Percentiles rank a stretch among this genome's conserved stretches.
Evolutionary conservation across 2,329 filamentous ascomycete genomes (phyloP).

Genomic region (Monilinia aucupariae): DNA sequence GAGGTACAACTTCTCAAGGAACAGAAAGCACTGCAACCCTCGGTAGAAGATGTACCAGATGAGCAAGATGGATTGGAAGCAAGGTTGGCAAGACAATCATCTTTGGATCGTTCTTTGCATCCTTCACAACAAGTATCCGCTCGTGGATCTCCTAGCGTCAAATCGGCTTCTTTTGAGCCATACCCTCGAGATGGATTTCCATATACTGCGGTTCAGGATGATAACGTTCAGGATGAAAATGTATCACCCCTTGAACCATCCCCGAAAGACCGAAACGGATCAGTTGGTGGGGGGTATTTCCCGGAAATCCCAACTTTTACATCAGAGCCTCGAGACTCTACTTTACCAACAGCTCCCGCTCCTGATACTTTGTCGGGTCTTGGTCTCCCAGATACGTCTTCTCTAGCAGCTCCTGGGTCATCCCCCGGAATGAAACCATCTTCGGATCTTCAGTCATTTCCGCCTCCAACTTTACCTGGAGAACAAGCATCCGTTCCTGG

Average conservation of each 20-base stretch:
- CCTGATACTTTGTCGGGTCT: slow-evolving; percentile 26
- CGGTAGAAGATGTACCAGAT: slow-evolving; percentile 55
- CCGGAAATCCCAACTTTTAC: slow-evolving; percentile 42
- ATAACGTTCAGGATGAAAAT: slow-evolving; percentile 40
- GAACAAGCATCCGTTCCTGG: slow-evolving; percentile 21
- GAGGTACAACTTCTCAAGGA: slow-evolving; percentile 54
- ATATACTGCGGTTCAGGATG: slow-evolving; percentile 32
- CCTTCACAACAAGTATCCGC: slow-evolving; percentile 35
- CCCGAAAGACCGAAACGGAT: slow-evolving; percentile 41
- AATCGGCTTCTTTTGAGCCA: slow-evolving; percentile 34
- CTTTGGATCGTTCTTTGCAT: slow-evolving; percentile 46
- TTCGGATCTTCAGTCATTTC: slow-evolving; percentile 34
- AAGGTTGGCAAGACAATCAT: slow-evolving; percentile 42
- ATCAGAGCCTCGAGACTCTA: slow-evolving; percentile 27
- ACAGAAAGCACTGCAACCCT: slow-evolving; percentile 33
- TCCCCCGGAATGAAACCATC: slow-evolving; percentile 25
- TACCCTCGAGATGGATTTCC: slow-evolving; percentile 33
- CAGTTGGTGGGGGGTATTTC: slow-evolving; percentile 54
- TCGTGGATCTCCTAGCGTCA: slow-evolving; percentile 25
- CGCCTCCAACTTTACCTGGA: slow-evolving; percentile 30
- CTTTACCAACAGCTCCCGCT: slow-evolving; percentile 30
- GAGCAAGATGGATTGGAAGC: slow-evolving; percentile 46
- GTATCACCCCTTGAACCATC: slow-evolving; percentile 49
- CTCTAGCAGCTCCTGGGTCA: slow-evolving; percentile 22
- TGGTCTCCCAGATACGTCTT: slow-evolving; percentile 29